Conservation (phyloP, 352 stramenopile species). For the Poterioochromonas sp. region DNA sequence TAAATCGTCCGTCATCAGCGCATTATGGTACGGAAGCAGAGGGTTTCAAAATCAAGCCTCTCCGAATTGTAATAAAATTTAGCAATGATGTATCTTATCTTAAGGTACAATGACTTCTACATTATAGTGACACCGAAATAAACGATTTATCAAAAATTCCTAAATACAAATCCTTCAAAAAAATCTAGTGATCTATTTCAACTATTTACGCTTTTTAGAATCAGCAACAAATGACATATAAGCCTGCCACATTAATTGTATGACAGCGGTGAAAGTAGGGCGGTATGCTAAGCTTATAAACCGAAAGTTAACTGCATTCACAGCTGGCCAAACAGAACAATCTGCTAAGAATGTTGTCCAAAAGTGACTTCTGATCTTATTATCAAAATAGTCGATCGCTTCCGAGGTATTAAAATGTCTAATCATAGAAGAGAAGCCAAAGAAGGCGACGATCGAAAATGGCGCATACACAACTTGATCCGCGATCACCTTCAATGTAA, state of each 20-base stretch:
- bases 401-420: neutral
- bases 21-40: no score
- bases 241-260: conserved; percentile 7
- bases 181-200: no score
- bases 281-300: neutral
- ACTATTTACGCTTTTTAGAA: no score
- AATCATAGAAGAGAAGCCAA: neutral
- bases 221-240: conserved; percentile 5
- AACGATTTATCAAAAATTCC: no score
- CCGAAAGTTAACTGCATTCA: conserved; percentile 7
- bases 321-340: conserved; percentile 13
- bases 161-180: no score
- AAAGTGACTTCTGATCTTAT: neutral
- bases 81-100: no score
- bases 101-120: no score
- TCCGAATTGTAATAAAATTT: no score
- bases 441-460: neutral
- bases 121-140: no score
- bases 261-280: neutral
- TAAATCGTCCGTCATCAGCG: no score
- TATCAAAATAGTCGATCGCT: neutral
- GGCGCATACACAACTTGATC: conserved; percentile 22
- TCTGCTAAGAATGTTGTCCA: neutral
- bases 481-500: neutral
- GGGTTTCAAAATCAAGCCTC: no score